Evolutionary conservation across 129 eudicot genomes (phyloP).

Genomic region (Ambrosia trifida): DNA sequence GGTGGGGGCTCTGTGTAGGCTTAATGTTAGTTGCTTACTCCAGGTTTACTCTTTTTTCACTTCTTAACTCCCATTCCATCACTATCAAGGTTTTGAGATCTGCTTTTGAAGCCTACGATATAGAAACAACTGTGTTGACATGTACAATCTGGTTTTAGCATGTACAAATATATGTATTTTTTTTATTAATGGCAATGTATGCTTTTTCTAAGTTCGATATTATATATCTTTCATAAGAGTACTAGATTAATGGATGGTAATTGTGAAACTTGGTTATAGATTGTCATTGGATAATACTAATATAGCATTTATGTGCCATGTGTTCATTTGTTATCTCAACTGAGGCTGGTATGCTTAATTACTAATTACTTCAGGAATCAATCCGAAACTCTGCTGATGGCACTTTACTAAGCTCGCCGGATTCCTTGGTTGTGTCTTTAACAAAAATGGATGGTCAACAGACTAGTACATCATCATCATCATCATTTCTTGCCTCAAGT

Average conservation of each 20-base stretch:
- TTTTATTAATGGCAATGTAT: background rate
- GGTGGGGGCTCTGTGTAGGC: too few species aligned
- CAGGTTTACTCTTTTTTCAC: background rate
- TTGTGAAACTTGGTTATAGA: background rate
- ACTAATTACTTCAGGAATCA: slow-evolving; percentile 67
- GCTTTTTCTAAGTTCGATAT: background rate
- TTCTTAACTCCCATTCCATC: background rate
- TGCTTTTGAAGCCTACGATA: background rate
- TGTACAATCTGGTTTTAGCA: background rate
- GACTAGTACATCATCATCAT: slow-evolving; percentile 1
- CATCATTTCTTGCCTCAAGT: slow-evolving; percentile 48
- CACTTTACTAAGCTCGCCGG: slow-evolving; percentile 71
- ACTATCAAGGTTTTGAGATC: background rate
- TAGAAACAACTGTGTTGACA: background rate
- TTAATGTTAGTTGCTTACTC: background rate
- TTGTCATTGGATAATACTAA: slow-evolving; percentile 12
- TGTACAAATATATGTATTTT: background rate
- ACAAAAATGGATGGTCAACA: slow-evolving; percentile 51
- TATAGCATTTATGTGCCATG: slow-evolving; percentile 10
- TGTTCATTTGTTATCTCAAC: slow-evolving; percentile 2
- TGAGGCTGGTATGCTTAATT: slow-evolving; percentile 15
- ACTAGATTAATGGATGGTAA: background rate
- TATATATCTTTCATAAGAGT: background rate
- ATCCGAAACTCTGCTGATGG: slow-evolving; percentile 88
- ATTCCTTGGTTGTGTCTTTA: slow-evolving; percentile 82